Evolutionary conservation across 805 yeast genomes (phyloP).

Genomic region (Teunomyces funiuensis): DNA sequence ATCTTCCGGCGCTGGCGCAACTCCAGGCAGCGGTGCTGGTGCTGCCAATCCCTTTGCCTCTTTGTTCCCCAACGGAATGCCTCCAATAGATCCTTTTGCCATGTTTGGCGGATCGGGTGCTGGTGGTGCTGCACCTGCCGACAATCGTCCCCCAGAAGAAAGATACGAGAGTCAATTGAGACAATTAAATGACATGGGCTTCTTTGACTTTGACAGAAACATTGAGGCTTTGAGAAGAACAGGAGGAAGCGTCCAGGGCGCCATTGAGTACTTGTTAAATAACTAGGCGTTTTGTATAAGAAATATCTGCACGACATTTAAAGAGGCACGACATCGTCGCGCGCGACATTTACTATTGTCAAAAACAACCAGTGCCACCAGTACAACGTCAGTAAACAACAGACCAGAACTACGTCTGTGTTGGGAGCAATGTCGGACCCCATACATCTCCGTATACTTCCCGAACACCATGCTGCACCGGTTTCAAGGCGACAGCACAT

Average conservation of each 20-base stretch:
- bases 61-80: conserved; percentile 34
- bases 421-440: neutral
- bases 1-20: conserved; percentile 12
- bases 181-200: conserved; percentile 55
- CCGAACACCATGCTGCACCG: conserved; percentile 1
- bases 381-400: neutral
- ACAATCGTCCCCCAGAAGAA: conserved; percentile 47
- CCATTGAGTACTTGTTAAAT: conserved; percentile 76
- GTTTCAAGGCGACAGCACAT: neutral
- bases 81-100: conserved; percentile 53
- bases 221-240: conserved; percentile 89
- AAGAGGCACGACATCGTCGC: no score
- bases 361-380: neutral
- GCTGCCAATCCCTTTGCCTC: conserved; percentile 42
- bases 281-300: conserved; percentile 1
- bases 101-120: conserved; percentile 38
- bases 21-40: conserved; percentile 10
- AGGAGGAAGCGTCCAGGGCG: conserved; percentile 98
- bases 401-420: neutral
- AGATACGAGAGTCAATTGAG: conserved; percentile 43
- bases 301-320: conserved; percentile 4
- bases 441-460: conserved; percentile 1
- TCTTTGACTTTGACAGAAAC: conserved; percentile 88
- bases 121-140: conserved; percentile 29
- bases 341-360: neutral